Base-by-base conservation (phyloP, 2,329 filamentous ascomycete genomes). In the Penicillium sp. region DNA sequence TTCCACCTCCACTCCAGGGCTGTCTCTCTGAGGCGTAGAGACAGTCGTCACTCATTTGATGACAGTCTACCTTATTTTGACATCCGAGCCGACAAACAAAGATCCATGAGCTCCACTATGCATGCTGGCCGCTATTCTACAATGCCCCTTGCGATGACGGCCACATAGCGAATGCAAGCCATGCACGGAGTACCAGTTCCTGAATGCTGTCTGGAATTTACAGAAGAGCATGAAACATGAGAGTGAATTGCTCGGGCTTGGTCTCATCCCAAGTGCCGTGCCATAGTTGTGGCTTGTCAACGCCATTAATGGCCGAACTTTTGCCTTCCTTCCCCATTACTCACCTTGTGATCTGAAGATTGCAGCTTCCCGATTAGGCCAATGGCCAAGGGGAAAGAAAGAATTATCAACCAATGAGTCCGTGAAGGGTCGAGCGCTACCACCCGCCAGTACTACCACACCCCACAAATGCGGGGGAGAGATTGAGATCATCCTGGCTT, bases 401-500 rank as follows among this genome's bases (percentile, higher is more conserved):
- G 18, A 18, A 18, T 1, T 18, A 18, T 2, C 13, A n/a, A 36
- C 34, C 14, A n/a, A 36, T 13, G 34, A 36, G 13, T 13, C 34
- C 34, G 34, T 16, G 21, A 21, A 40, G 10, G 38, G 38, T 22
- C 38, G 38, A 40, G 16, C 42, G 29, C 27, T 44, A 31, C 27
- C 24, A 44, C 42, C 42, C 29, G 42, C 24, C n/a, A 18, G n/a
- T 31, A 31, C 42, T 29, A 44, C 42, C 27, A 16, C 41, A 43
- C 41, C 41, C 41, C 41, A 24, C 42, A 44, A 44, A 44, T 44
- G 42, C 42, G 42, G 42, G 42, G 42, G 42, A 44, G 27, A 44
- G 27, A 44, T 44, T 44, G 42, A 31, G 42, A 44, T 44, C 42
- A 44, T 16, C 38, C 16, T 40, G 24, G 24, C 24, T 27, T 18